A percentile compares a stretch with the other conserved stretches of the same genome.
Evolutionary conservation across 768 basidiomycete genomes (phyloP).

Genomic region (Mycena indigotica): DNA sequence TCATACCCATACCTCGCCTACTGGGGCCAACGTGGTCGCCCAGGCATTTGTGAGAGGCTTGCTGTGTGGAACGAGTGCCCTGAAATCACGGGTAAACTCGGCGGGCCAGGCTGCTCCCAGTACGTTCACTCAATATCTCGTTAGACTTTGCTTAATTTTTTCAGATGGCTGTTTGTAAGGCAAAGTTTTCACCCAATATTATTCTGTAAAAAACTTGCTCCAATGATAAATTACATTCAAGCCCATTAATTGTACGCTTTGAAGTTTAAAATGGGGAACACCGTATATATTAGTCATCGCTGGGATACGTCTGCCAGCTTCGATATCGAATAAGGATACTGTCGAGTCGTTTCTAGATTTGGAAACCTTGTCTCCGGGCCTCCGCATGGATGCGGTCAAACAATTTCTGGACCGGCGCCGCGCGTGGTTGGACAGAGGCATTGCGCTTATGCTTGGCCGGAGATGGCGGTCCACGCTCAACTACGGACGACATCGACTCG

Average conservation of each 20-base stretch:
- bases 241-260: neutral
- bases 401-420: neutral
- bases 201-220: no score
- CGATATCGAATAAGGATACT: no score
- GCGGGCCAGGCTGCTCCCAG: conserved; percentile 41
- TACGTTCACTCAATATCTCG: conserved; percentile 19
- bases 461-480: conserved; percentile 8
- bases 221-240: no score
- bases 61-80: conserved; percentile 38
- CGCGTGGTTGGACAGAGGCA: conserved; percentile 4
- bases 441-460: conserved; percentile 9
- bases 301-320: no score
- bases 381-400: neutral
- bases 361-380: neutral
- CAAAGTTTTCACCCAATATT: no score
- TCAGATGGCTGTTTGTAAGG: conserved; percentile 26
- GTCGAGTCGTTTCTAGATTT: neutral
- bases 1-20: conserved; percentile 47
- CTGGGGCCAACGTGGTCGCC: conserved; percentile 50
- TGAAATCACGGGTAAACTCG: conserved; percentile 38
- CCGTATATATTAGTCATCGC: neutral
- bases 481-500: conserved; percentile 31
- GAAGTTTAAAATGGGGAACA: no score
- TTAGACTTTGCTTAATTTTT: neutral
- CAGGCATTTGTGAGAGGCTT: conserved; percentile 50